A percentile compares a stretch with the other conserved stretches of the same genome.
Evolutionary conservation across 208 protist species (phyloP).

Genomic region (Trypanosoma vivax): DNA sequence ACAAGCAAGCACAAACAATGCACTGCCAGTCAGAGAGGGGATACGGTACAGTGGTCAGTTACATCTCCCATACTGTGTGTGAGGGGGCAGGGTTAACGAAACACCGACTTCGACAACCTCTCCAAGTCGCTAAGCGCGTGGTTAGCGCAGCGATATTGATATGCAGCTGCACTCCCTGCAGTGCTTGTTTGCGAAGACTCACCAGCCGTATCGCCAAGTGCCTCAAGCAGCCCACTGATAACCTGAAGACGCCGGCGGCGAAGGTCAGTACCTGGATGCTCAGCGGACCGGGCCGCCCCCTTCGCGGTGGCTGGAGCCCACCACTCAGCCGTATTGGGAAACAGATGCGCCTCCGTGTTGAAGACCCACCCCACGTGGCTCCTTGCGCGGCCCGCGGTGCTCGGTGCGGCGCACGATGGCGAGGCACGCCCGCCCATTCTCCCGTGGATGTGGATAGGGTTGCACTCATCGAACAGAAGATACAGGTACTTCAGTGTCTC

Average conservation of each 20-base stretch:
- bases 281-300: neutral
- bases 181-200: neutral
- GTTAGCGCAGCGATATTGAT: conserved; percentile 22
- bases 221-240: conserved; percentile 4
- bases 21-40: too few relatives aligned
- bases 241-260: conserved; percentile 3
- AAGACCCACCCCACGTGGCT: conserved; percentile 35
- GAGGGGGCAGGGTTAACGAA: conserved; percentile 2
- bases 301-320: conserved; percentile 8
- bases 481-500: conserved; percentile 97
- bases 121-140: conserved; percentile 17
- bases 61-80: too few relatives aligned
- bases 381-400: neutral
- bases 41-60: neutral
- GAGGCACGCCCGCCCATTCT: conserved; percentile 5
- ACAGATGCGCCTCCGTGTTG: conserved; percentile 55
- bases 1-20: too few relatives aligned
- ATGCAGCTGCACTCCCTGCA: neutral
- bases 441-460: conserved; percentile 21
- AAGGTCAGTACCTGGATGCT: neutral
- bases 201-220: neutral
- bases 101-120: conserved; percentile 17
- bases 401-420: neutral
- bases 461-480: conserved; percentile 84
- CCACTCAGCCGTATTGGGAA: conserved; percentile 38